These are phyloP conservation scores for Trichoderma citrinoviride DNA, from an alignment of 2,329 filamentous ascomycete genomes.

Conservation along the genomic window DNA sequence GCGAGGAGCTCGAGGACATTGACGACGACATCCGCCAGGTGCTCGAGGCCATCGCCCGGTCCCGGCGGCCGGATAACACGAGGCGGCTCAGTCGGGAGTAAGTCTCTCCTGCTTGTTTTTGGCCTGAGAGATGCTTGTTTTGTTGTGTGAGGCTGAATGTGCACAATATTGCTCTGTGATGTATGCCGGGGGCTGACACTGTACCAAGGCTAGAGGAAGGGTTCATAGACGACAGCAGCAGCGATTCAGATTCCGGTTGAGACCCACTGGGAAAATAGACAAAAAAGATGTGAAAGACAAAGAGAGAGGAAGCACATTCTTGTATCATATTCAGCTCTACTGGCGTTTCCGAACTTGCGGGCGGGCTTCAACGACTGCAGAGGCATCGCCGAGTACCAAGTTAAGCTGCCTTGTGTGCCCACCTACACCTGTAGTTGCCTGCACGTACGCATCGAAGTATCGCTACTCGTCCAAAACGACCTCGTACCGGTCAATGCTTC, in stretches of 20 bases:
- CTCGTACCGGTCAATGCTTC: neutral
- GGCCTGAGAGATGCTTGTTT: neutral
- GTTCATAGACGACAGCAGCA: slow-evolving; percentile 43
- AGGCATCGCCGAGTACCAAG: too few species aligned
- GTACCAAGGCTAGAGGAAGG: slow-evolving; percentile 40
- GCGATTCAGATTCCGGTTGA: slow-evolving; percentile 40
- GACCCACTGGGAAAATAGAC: neutral
- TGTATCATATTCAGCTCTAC: neutral
- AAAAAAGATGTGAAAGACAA: neutral
- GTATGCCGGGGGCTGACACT: neutral
- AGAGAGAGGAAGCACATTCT: neutral
- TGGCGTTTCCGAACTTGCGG: neutral
- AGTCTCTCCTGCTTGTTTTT: slow-evolving; percentile 28
- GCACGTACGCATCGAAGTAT: too few species aligned
- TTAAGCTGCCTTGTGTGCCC: too few species aligned
- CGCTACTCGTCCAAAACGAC: neutral
- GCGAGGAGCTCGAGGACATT: slow-evolving; percentile 65
- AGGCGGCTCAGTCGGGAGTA: slow-evolving; percentile 72
- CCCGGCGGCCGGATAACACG: slow-evolving; percentile 46
- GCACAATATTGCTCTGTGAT: neutral
- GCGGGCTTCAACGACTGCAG: too few species aligned
- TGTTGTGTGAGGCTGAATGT: neutral
- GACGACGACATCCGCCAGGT: slow-evolving; percentile 47
- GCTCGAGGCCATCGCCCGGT: slow-evolving; percentile 36
- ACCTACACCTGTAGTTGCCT: too few species aligned